Evolutionary conservation across 192 early-diverging fungal species (phyloP).

Genomic region (Coemansia sp.): DNA sequence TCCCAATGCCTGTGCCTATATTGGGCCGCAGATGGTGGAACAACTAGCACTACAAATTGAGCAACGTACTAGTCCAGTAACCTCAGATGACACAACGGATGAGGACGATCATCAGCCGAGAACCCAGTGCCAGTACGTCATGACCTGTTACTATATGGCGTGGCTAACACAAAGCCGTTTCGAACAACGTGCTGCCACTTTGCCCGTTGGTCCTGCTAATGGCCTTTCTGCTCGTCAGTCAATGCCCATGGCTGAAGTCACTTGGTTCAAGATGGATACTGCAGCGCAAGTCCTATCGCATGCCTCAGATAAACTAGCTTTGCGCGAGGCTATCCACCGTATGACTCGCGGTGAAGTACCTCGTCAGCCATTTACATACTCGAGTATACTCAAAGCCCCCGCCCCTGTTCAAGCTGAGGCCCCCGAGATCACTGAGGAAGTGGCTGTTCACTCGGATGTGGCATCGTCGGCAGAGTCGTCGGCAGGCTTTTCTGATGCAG

Average conservation of each 20-base stretch:
- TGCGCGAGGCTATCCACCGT: conserved; percentile 49
- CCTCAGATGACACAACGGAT: background rate
- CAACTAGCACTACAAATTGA: conserved; percentile 52
- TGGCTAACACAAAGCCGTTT: conserved; percentile 52
- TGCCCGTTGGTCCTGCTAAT: conserved; percentile 31
- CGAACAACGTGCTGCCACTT: conserved; percentile 34
- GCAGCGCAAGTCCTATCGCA: conserved; percentile 55
- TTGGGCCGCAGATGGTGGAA: conserved; percentile 54
- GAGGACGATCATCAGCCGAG: background rate
- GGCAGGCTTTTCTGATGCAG: conserved; percentile 23
- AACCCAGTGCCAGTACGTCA: conserved; percentile 27
- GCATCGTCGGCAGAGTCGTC: conserved; percentile 16
- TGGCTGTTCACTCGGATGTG: background rate
- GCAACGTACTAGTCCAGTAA: conserved; percentile 19
- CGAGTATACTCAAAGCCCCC: background rate
- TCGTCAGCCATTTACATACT: conserved; percentile 25
- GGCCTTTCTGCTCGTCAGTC: background rate
- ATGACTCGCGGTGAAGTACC: conserved; percentile 23
- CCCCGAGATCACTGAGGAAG: background rate
- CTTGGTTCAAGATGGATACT: conserved; percentile 58
- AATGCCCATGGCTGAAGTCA: conserved; percentile 44
- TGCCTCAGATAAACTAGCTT: conserved; percentile 41
- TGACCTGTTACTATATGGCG: conserved; percentile 54
- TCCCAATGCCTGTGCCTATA: conserved; percentile 37
- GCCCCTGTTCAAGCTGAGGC: background rate